Conservation (phyloP, 2,329 filamentous ascomycete species). For the Cryphonectria nitschkei region DNA sequence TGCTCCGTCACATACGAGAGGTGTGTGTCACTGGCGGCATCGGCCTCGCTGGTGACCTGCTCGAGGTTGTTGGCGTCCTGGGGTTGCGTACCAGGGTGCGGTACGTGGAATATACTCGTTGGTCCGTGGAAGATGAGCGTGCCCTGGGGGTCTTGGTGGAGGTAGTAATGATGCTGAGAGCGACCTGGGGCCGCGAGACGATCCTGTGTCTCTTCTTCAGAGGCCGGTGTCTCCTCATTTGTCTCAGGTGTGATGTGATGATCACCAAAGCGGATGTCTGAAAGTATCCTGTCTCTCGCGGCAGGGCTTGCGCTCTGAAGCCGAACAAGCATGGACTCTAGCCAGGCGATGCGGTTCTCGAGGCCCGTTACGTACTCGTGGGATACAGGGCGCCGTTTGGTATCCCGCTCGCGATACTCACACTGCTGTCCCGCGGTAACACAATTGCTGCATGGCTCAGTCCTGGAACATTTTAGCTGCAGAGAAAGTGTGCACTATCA, state of each 20-base stretch:
- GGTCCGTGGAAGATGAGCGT: constrained; percentile 31
- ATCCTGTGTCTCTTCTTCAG: background rate
- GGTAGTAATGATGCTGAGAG: background rate
- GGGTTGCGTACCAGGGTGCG: background rate
- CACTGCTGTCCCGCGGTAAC: constrained; percentile 16
- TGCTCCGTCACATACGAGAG: constrained; percentile 31
- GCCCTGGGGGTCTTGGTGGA: constrained; percentile 24
- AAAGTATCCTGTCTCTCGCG: background rate
- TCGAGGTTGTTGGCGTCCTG: background rate
- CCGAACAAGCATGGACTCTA: constrained; percentile 23
- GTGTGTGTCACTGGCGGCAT: background rate
- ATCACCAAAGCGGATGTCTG: background rate
- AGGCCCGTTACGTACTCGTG: constrained; percentile 27
- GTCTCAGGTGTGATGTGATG: background rate
- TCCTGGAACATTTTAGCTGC: constrained; percentile 30
- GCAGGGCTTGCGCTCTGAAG: background rate
- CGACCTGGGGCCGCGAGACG: background rate
- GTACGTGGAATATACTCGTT: constrained; percentile 35
- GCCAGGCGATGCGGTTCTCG: constrained; percentile 19
- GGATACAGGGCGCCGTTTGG: constrained; percentile 26
- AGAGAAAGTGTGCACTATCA: background rate
- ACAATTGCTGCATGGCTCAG: constrained; percentile 30
- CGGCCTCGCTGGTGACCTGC: background rate
- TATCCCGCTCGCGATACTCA: constrained; percentile 29
- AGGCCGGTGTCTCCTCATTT: background rate